Conservation (phyloP, 208 protist genomes). For the Phytomonas francai region DNA sequence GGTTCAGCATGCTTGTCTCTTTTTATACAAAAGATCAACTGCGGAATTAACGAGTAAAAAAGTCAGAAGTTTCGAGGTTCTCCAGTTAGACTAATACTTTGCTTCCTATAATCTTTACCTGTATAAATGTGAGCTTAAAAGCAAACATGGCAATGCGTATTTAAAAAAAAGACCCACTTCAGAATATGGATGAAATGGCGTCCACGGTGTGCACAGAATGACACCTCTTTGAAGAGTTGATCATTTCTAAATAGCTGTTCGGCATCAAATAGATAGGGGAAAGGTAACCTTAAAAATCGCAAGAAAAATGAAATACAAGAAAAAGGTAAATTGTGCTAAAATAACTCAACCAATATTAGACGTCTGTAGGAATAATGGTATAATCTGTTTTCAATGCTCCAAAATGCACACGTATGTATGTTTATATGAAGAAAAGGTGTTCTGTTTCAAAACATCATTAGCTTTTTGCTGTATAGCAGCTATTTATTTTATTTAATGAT, state of each 20-base stretch:
- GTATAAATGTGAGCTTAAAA: background rate
- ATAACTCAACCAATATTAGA: constrained; percentile 12
- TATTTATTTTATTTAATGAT: background rate
- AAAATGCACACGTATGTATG: background rate
- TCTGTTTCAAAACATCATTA: background rate
- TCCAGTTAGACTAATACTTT: background rate
- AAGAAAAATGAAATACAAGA: constrained; percentile 5
- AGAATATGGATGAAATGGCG: background rate
- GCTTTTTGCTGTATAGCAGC: background rate
- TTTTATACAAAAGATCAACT: background rate
- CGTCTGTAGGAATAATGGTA: background rate
- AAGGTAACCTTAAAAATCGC: constrained; percentile 9
- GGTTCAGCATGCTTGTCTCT: background rate
- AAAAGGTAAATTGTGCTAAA: constrained; percentile 2
- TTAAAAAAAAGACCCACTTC: background rate
- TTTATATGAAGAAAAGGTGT: constrained; percentile 2
- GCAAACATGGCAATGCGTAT: background rate
- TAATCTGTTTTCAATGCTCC: background rate
- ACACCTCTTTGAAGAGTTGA: background rate
- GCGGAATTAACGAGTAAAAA: background rate
- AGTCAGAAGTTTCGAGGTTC: background rate
- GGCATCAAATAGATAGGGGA: constrained; percentile 6
- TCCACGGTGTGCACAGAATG: background rate
- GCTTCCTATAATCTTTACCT: background rate
- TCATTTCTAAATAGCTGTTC: constrained; percentile 4